These are phyloP conservation scores for Xanthoceras sorbifolium DNA, from an alignment of 345 rosid species.

Conservation along the genomic window DNA sequence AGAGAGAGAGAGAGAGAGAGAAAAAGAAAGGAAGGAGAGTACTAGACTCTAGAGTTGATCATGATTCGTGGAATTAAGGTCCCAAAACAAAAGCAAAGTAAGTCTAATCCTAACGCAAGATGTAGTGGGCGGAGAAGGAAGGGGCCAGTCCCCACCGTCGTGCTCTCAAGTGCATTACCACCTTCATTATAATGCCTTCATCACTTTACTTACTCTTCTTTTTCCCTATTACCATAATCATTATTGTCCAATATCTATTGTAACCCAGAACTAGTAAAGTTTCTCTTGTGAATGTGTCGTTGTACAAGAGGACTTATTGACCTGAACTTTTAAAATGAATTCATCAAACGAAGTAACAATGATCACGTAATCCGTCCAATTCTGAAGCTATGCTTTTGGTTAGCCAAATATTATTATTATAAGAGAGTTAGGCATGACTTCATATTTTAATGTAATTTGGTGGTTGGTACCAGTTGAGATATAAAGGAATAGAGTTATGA, in stretches of 20 bases:
- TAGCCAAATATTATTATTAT: not conserved
- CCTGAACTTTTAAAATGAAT: not conserved
- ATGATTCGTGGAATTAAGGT: conserved; percentile 28
- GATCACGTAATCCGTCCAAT: not conserved
- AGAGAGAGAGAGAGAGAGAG: not conserved
- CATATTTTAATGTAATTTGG: not conserved
- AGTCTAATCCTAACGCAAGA: conserved; percentile 32
- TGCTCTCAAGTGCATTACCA: conserved; percentile 42
- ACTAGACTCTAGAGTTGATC: not conserved
- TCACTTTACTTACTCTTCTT: conserved; percentile 17
- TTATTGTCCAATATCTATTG: too few relatives aligned
- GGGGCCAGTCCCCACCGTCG: conserved; percentile 28
- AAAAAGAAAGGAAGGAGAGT: not conserved
- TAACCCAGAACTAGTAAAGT: conserved; percentile 15
- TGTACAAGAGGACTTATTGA: not conserved
- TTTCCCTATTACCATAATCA: too few relatives aligned
- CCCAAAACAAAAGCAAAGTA: conserved; percentile 23
- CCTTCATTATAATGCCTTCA: conserved; percentile 35
- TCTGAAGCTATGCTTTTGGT: not conserved
- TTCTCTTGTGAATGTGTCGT: not conserved
- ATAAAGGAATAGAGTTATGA: not conserved
- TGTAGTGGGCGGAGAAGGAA: conserved; percentile 27
- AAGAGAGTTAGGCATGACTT: conserved; percentile 9
- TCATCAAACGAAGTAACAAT: not conserved
- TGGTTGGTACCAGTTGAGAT: conserved; percentile 14